Base-by-base conservation (phyloP, 1,139 yeast species). In the Scheffersomyces titani region DNA sequence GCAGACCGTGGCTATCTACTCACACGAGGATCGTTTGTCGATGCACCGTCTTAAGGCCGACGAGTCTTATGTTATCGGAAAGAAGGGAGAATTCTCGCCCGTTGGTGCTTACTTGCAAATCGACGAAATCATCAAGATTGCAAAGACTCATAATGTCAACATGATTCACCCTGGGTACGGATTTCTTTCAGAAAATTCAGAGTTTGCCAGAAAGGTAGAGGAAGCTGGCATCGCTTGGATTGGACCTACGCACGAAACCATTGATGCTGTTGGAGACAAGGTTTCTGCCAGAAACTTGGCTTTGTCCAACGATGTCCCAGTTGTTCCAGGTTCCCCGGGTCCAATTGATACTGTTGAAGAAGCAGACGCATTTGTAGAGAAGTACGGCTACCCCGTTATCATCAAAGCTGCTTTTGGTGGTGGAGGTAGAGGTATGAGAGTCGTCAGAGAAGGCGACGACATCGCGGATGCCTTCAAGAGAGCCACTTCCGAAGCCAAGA, bases 391-490 rank as follows among this genome's bases (percentile, higher is more conserved):
- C 77, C 99, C 99, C 9, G 98, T 94, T 53, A 94, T 94, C 74
- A 93, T 94, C 76, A 94, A 94, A 78, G 99, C 99, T 50, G 99
- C 99, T 51, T 94, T 90, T 71, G 99, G 99, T 74, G 99, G 99
- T 78, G 99, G 99, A 82, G 99, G 99, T 70, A 88, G 99, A 78
- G 99, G 99, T 82, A 94, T 94, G 99, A 88, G 99, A 80, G 98
- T 94, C 54, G 99, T 96, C 53, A 84, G 96, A 71, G 98, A 94
- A 74, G 98, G 98, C 66, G 99, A 94, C 65, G 92, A 89, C 71
- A 87, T 94, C 61, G 88, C 74, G 54, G 98, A 94, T 73, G 98
- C 98, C 47, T 94, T 94, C 79, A 80, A 83, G 69, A 88, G 99
- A 77, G 99, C 99, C 50, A 87, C 90, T 49, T 89, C 97, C 47